Percentiles rank a stretch among this genome's conserved stretches.
Conservation (phyloP, 441 rosid species). For the Manihot esculenta region DNA sequence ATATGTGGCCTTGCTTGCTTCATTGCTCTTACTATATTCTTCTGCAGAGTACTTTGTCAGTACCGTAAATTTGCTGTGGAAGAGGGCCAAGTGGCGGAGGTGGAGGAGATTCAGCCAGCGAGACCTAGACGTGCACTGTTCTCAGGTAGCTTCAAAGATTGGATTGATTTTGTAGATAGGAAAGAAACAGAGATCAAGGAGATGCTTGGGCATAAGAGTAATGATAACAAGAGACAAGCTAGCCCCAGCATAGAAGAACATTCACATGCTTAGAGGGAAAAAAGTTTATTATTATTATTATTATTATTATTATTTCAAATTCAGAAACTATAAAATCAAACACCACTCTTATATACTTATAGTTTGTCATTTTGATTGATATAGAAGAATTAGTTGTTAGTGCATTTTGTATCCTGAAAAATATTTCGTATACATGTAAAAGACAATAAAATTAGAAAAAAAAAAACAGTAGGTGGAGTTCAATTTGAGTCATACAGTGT, state of each 20-base stretch:
- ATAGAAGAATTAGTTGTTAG: constrained; percentile 1
- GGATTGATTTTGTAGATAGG: constrained; percentile 66
- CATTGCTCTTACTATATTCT: constrained; percentile 54
- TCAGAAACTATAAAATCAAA: neutral
- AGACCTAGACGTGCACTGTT: constrained; percentile 38
- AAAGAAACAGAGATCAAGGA: constrained; percentile 71
- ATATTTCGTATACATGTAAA: too few species aligned
- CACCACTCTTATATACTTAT: neutral
- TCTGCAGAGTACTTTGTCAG: constrained; percentile 51
- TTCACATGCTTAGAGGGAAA: constrained; percentile 22
- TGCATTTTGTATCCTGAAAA: too few species aligned
- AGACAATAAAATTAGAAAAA: too few species aligned
- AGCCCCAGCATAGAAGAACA: constrained; percentile 37
- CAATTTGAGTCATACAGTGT: too few species aligned
- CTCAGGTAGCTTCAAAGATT: constrained; percentile 54
- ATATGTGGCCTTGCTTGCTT: constrained; percentile 69
- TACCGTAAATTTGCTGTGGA: constrained; percentile 55
- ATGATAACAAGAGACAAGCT: constrained; percentile 41
- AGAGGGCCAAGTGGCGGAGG: constrained; percentile 28
- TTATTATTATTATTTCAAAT: neutral
- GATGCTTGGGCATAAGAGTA: constrained; percentile 47
- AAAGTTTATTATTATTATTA: neutral
- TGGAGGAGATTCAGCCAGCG: constrained; percentile 54
- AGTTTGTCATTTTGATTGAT: too few species aligned
- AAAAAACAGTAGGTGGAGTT: too few species aligned